Evolutionary conservation across 78 protist genomes (phyloP).

Genomic region (Blattamonas nauphoetae): DNA sequence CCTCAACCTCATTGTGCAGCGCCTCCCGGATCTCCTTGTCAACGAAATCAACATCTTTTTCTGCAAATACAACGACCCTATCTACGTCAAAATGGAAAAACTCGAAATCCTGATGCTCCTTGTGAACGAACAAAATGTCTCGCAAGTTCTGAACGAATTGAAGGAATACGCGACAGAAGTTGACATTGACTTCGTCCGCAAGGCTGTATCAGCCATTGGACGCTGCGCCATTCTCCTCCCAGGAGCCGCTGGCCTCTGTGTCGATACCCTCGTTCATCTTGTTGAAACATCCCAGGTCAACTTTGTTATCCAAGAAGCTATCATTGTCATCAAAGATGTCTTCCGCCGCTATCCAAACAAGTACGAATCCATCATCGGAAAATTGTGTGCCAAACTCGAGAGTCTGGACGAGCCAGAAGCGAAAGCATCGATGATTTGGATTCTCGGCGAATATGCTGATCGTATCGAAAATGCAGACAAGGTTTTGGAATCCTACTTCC

Average conservation of each 20-base stretch:
- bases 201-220: constrained; percentile 88
- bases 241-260: constrained; percentile 60
- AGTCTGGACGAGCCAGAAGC: constrained; percentile 98
- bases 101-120: constrained; percentile 88
- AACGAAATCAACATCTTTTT: constrained; percentile 84
- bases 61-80: constrained; percentile 96
- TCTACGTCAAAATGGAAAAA: constrained; percentile 97
- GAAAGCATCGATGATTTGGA: constrained; percentile 97
- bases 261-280: constrained; percentile 79
- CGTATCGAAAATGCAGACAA: constrained; percentile 95
- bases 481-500: constrained; percentile 61
- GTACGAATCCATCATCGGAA: constrained; percentile 90
- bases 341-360: constrained; percentile 87
- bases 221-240: constrained; percentile 92
- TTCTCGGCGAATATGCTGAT: constrained; percentile 95
- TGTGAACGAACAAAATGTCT: constrained; percentile 76
- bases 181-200: constrained; percentile 94
- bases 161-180: constrained; percentile 88
- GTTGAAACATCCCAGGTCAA: constrained; percentile 82
- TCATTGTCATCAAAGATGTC: constrained; percentile 93
- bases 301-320: constrained; percentile 98
- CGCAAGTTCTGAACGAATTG: constrained; percentile 81
- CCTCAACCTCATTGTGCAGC: constrained; percentile 84
- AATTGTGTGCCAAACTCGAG: constrained; percentile 91
- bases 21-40: constrained; percentile 68